Conservation (phyloP, 805 yeast genomes). For the Lachancea fermentati region DNA sequence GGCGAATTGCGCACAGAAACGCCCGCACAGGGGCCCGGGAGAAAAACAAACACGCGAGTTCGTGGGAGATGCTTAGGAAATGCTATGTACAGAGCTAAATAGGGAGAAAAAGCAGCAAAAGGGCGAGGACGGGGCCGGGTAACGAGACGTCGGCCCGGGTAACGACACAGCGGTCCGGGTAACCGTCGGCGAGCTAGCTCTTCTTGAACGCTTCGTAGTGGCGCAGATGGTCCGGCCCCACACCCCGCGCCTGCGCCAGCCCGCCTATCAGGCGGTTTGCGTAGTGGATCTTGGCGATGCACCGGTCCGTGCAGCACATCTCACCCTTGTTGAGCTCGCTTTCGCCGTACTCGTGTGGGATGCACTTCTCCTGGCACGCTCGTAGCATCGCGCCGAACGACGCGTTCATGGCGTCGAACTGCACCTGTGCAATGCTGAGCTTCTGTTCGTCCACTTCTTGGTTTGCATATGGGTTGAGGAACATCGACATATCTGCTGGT, state of each 20-base stretch:
- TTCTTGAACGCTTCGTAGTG: constrained; percentile 22
- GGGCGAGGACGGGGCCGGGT: constrained; percentile 4
- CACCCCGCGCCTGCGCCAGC: constrained; percentile 39
- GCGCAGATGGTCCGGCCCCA: constrained; percentile 42
- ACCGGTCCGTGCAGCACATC: constrained; percentile 72
- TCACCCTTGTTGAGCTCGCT: constrained; percentile 83
- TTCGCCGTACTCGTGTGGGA: constrained; percentile 76
- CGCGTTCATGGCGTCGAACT: constrained; percentile 56
- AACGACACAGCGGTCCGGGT: too few species aligned
- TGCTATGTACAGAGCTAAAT: too few species aligned
- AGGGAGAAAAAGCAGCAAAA: too few species aligned
- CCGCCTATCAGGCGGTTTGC: constrained; percentile 62
- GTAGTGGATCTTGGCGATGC: constrained; percentile 76
- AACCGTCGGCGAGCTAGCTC: too few species aligned
- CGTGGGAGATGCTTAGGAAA: too few species aligned
- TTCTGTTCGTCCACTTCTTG: constrained; percentile 55
- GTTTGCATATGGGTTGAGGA: constrained; percentile 42
- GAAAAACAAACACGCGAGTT: too few species aligned
- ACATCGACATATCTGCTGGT: constrained; percentile 49
- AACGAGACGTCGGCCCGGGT: background rate
- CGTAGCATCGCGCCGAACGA: constrained; percentile 52
- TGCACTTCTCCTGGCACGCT: constrained; percentile 70
- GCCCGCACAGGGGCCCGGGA: too few species aligned
- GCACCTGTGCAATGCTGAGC: constrained; percentile 59
- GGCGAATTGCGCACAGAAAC: too few species aligned